Conservation (phyloP, 306 rosid species). For the Echinosophora koreensis region DNA sequence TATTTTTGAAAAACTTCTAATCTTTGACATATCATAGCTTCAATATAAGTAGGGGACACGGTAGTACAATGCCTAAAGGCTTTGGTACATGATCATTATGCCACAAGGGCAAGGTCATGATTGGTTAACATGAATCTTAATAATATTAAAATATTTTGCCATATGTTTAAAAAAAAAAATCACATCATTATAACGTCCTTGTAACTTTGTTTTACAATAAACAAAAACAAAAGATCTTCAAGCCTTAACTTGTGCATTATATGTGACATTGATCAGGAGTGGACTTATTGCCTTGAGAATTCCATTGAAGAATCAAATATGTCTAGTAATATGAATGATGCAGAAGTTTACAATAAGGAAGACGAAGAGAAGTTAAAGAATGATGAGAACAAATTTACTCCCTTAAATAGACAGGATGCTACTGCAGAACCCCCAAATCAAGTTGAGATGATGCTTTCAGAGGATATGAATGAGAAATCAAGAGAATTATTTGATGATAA, state of each 20-base stretch:
- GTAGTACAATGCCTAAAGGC: neutral
- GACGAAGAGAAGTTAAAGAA: constrained; percentile 21
- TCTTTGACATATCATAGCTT: constrained; percentile 2
- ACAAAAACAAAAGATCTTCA: constrained; percentile 3
- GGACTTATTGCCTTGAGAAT: constrained; percentile 9
- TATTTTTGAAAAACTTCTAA: neutral
- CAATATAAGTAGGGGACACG: neutral
- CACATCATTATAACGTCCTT: neutral
- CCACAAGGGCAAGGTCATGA: neutral
- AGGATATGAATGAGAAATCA: constrained; percentile 21
- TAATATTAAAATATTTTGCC: neutral
- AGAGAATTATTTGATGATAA: constrained; percentile 18
- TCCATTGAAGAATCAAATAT: constrained; percentile 40
- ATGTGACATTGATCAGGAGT: constrained; percentile 52
- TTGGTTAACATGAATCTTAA: constrained; percentile 4
- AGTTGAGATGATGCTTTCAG: constrained; percentile 9
- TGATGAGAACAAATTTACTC: constrained; percentile 30
- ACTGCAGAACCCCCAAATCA: neutral
- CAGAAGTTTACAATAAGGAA: constrained; percentile 26
- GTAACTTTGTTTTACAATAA: constrained; percentile 5
- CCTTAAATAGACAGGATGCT: constrained; percentile 13
- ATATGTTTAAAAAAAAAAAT: neutral
- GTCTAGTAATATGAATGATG: constrained; percentile 24
- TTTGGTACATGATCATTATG: constrained; percentile 13
- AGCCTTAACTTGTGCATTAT: neutral